A percentile compares a stretch with the other conserved stretches of the same genome.
These are phyloP conservation scores for Ampelocalamus luodianensis DNA, from an alignment of 176 grass and related monocot genomes.

Conservation along the genomic window DNA sequence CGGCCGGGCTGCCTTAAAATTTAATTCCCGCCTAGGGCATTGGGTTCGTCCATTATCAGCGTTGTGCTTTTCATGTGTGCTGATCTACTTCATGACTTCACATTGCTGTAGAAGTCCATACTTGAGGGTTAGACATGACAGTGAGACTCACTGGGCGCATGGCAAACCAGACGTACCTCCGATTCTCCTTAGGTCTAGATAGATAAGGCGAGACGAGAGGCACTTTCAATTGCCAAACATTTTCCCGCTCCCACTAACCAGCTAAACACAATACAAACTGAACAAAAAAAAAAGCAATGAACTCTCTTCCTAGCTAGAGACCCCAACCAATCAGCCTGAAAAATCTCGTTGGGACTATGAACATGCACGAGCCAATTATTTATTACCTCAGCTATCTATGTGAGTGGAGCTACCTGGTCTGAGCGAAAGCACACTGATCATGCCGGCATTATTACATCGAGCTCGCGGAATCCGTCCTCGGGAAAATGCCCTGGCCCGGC, in stretches of 20 bases:
- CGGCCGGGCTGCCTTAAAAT: neutral
- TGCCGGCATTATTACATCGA: neutral
- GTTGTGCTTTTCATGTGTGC: neutral
- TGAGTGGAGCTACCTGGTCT: neutral
- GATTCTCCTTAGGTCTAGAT: neutral
- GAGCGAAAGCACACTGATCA: neutral
- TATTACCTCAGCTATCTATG: neutral
- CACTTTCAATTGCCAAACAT: neutral
- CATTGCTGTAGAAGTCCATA: neutral
- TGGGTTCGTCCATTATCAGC: neutral
- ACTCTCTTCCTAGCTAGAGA: neutral
- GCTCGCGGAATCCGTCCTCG: constrained; percentile 6
- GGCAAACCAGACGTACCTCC: too few species aligned
- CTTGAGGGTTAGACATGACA: neutral
- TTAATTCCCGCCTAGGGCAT: neutral
- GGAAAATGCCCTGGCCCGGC: constrained; percentile 79
- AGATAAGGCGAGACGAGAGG: neutral
- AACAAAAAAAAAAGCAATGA: neutral
- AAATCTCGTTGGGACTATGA: constrained; percentile 26
- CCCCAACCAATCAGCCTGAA: constrained; percentile 10
- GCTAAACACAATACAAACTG: neutral
- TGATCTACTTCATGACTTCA: neutral
- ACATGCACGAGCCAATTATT: constrained; percentile 16
- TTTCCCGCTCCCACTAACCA: neutral
- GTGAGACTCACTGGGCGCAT: neutral